Conservation (phyloP, 2,329 filamentous ascomycete species). For the Trichoderma hamatum region DNA sequence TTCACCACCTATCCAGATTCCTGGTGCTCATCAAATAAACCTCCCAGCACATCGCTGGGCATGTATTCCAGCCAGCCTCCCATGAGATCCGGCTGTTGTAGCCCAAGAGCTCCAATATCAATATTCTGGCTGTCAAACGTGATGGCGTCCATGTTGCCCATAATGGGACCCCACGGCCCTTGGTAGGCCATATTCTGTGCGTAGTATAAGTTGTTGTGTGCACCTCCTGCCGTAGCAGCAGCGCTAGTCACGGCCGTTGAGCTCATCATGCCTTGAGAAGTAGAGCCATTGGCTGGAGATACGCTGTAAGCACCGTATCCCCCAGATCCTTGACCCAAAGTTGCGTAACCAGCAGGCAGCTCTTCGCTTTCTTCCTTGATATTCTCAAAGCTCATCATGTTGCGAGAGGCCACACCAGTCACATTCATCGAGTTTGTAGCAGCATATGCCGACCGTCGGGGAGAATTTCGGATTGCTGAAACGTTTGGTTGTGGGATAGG, state of each 20-base stretch:
- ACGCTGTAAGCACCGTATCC: constrained; percentile 48
- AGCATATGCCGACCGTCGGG: constrained; percentile 36
- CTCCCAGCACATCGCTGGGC: constrained; percentile 63
- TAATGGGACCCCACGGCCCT: constrained; percentile 38
- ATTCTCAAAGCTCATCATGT: constrained; percentile 38
- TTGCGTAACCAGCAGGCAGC: constrained; percentile 42
- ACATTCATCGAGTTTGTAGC: constrained; percentile 33
- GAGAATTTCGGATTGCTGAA: constrained; percentile 52
- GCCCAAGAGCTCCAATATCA: constrained; percentile 68
- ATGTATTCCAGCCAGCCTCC: constrained; percentile 74
- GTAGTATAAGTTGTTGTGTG: constrained; percentile 35
- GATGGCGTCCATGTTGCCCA: constrained; percentile 54
- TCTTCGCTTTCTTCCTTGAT: constrained; percentile 38
- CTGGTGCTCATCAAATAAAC: constrained; percentile 51
- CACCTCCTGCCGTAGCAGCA: neutral
- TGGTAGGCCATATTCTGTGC: constrained; percentile 36
- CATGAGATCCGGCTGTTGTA: constrained; percentile 65
- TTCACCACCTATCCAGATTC: constrained; percentile 34
- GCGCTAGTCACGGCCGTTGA: constrained; percentile 28
- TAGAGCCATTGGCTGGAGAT: constrained; percentile 46
- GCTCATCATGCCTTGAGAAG: constrained; percentile 28
- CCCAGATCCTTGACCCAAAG: constrained; percentile 47
- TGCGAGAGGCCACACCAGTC: constrained; percentile 30
- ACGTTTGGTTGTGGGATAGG: constrained; percentile 54
- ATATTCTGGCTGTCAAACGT: constrained; percentile 78